Percentiles rank a stretch among this genome's conserved stretches.
Conservation (phyloP, 2,329 filamentous ascomycete species). For the Paecilomyces sp. region DNA sequence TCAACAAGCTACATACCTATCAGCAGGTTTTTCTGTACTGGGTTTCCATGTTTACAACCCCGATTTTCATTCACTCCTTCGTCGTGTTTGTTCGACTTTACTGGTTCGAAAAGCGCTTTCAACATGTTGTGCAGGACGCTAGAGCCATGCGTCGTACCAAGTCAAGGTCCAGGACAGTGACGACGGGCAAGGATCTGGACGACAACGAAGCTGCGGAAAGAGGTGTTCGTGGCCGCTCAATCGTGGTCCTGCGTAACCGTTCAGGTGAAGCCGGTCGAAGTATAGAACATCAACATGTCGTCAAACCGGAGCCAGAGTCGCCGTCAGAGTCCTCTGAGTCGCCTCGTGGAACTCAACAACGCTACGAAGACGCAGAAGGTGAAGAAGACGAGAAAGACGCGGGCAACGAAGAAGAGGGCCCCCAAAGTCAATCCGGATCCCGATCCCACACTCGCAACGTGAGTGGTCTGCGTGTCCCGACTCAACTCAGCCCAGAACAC, state of each 20-base stretch:
- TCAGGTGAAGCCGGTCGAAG: slow-evolving; percentile 20
- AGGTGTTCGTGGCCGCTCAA: slow-evolving; percentile 30
- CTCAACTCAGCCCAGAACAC: slow-evolving; percentile 57
- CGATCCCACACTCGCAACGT: slow-evolving; percentile 44
- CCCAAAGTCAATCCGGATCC: slow-evolving; percentile 4
- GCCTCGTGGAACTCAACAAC: slow-evolving; percentile 13
- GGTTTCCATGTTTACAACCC: slow-evolving; percentile 66
- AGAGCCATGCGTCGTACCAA: slow-evolving; percentile 58
- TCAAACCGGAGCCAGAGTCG: slow-evolving; percentile 16
- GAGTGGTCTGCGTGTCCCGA: slow-evolving; percentile 46
- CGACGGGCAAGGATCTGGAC: slow-evolving; percentile 35
- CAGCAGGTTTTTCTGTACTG: slow-evolving; percentile 69
- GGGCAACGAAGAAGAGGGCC: slow-evolving; percentile 8
- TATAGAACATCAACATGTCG: slow-evolving; percentile 10
- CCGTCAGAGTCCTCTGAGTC: slow-evolving; percentile 17
- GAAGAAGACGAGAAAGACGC: slow-evolving; percentile 10
- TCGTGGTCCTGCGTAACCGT: slow-evolving; percentile 30
- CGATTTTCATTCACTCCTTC: slow-evolving; percentile 74
- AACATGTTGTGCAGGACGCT: slow-evolving; percentile 70
- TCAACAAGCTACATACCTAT: slow-evolving; percentile 62
- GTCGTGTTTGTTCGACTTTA: slow-evolving; percentile 91
- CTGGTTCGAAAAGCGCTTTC: slow-evolving; percentile 97
- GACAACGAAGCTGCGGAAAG: slow-evolving; percentile 25
- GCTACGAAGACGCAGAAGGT: slow-evolving; percentile 12
- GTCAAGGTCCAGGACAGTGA: slow-evolving; percentile 51